Evolutionary conservation across 2,329 filamentous ascomycete species (phyloP).

Genomic region (Epichloe glyceriae): DNA sequence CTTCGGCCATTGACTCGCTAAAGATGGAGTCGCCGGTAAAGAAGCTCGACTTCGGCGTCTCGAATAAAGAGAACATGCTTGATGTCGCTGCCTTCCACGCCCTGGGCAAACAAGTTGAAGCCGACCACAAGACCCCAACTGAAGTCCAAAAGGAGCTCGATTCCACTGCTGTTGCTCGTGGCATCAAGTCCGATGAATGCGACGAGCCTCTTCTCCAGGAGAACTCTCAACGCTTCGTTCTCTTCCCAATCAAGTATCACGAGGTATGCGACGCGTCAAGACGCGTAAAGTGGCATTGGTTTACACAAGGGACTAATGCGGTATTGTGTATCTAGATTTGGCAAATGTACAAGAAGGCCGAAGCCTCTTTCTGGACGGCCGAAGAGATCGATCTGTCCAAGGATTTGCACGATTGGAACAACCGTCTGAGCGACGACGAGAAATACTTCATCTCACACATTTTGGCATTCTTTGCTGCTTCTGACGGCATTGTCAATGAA

Average conservation of each 20-base stretch:
- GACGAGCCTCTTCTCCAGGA: constrained; percentile 89
- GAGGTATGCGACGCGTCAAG: constrained; percentile 61
- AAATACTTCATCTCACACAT: constrained; percentile 98
- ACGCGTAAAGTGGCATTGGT: constrained; percentile 54
- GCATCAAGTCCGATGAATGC: constrained; percentile 55
- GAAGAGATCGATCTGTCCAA: constrained; percentile 99
- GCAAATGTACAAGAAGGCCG: constrained; percentile 99
- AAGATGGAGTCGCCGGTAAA: constrained; percentile 90
- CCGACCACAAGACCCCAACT: constrained; percentile 44
- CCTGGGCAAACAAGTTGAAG: constrained; percentile 42
- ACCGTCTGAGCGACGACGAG: constrained; percentile 91
- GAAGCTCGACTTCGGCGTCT: constrained; percentile 66
- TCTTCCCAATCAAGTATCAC: constrained; percentile 99
- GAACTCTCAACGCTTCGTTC: constrained; percentile 90
- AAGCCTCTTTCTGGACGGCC: constrained; percentile 98
- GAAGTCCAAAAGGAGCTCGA: constrained; percentile 24
- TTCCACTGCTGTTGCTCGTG: constrained; percentile 30
- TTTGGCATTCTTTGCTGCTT: constrained; percentile 96
- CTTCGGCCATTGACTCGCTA: constrained; percentile 72
- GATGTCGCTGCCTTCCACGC: constrained; percentile 36
- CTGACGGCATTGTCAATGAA: constrained; percentile 98
- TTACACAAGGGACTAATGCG: neutral
- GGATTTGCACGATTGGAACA: constrained; percentile 98
- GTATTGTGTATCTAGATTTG: constrained; percentile 55
- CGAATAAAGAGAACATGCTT: constrained; percentile 71